Evolutionary conservation across 495 filamentous ascomycete genomes (phyloP).

Genomic region (Aspergillus hancockii): DNA sequence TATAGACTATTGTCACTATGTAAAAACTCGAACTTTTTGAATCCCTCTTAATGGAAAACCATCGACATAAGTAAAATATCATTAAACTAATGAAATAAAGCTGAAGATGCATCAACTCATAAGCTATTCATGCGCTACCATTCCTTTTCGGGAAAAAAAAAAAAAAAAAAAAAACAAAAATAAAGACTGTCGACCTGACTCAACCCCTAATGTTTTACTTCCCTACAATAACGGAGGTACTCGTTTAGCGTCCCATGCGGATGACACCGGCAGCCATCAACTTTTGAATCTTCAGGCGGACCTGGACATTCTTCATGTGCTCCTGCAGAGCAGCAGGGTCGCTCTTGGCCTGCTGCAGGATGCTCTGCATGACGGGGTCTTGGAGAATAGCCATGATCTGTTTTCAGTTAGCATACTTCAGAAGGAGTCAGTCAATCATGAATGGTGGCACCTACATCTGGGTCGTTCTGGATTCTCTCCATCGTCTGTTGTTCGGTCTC

Average conservation of each 20-base stretch:
- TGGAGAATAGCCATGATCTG: constrained; percentile 88
- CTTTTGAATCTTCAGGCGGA: constrained; percentile 87
- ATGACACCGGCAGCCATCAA: constrained; percentile 92
- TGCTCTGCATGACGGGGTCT: constrained; percentile 97
- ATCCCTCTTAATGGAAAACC: background rate
- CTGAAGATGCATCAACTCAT: constrained; percentile 15
- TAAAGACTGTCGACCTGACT: constrained; percentile 14
- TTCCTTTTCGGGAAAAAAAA: constrained; percentile 5
- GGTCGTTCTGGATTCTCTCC: constrained; percentile 87
- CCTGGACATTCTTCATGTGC: constrained; percentile 90
- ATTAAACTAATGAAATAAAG: constrained; percentile 17
- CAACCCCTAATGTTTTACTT: constrained; percentile 6
- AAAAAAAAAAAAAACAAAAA: constrained; percentile 15
- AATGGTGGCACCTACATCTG: constrained; percentile 67
- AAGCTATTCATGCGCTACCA: background rate
- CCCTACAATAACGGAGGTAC: background rate
- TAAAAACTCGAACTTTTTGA: too few species aligned
- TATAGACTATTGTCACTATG: too few species aligned
- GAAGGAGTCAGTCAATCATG: background rate
- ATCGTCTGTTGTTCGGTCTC: constrained; percentile 97
- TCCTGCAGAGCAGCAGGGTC: constrained; percentile 90
- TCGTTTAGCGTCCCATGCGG: constrained; percentile 62
- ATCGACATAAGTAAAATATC: constrained; percentile 6
- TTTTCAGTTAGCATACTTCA: constrained; percentile 33
- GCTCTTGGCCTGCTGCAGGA: constrained; percentile 91